phyloP scores from a whole-genome alignment of 108 stramenopile species.

The Cyclotella atomus region DNA sequence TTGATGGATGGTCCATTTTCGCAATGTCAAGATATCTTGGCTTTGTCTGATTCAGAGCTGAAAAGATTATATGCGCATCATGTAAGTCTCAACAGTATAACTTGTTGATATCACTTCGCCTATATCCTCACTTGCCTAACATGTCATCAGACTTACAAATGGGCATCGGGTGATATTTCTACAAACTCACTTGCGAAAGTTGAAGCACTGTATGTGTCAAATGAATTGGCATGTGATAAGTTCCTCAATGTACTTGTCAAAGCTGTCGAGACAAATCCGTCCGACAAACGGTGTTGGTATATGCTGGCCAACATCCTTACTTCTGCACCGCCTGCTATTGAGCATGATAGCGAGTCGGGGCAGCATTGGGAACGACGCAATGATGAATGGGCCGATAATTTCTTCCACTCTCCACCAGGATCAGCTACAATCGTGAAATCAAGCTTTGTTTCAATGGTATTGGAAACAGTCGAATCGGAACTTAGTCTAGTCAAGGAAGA shows the following conservation, averaged over 20 bases:
- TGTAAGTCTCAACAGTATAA: conserved; percentile 20
- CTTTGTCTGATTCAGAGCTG: conserved; percentile 21
- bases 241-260: conserved; percentile 38
- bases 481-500: not conserved
- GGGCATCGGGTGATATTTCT: conserved; percentile 27
- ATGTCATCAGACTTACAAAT: conserved; percentile 34
- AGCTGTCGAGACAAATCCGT: conserved; percentile 23
- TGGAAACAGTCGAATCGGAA: conserved; percentile 1
- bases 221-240: conserved; percentile 20
- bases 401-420: conserved; percentile 23
- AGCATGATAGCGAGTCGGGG: not conserved
- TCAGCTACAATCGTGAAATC: conserved; percentile 19
- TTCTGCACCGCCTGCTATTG: not conserved
- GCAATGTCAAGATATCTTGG: too few species aligned
- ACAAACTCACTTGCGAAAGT: conserved; percentile 29
- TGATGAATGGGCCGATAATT: conserved; percentile 22
- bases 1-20: conserved; percentile 21
- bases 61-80: conserved; percentile 31
- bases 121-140: too few species aligned
- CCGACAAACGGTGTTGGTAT: conserved; percentile 25
- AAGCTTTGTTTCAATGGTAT: conserved; percentile 24
- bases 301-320: conserved; percentile 12
- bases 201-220: conserved; percentile 16
- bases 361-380: not conserved
- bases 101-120: too few species aligned